Conservation (phyloP, 2,329 filamentous ascomycete genomes). For the Talaromyces sp. region DNA sequence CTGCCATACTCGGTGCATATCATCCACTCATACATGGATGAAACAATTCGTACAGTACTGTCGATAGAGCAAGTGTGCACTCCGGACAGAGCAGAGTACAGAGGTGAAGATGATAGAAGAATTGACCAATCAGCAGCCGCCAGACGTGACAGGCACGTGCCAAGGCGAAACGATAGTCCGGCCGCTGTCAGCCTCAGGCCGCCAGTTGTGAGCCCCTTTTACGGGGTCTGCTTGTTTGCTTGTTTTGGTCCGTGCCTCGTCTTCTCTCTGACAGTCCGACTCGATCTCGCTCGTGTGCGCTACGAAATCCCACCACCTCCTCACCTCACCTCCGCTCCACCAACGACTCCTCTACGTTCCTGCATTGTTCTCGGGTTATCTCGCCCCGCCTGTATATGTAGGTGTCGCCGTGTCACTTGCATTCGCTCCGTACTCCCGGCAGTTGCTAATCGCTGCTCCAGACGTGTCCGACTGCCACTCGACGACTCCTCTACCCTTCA, state of each 20-base stretch:
- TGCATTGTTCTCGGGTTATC: not conserved
- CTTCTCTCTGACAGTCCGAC: not conserved
- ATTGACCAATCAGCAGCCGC: not conserved
- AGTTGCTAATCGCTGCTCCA: not conserved
- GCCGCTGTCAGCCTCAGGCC: slow-evolving; percentile 6
- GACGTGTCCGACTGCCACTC: not conserved
- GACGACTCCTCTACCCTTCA: not conserved
- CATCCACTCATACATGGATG: too few relatives aligned
- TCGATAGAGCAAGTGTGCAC: too few relatives aligned
- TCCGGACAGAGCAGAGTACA: too few relatives aligned
- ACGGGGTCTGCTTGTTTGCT: not conserved
- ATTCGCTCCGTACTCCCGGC: not conserved
- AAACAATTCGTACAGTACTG: too few relatives aligned
- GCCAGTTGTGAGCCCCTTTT: not conserved
- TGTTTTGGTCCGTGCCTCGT: slow-evolving; percentile 8
- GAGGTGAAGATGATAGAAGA: not conserved
- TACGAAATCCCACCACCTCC: not conserved
- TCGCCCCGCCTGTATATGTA: slow-evolving; percentile 5
- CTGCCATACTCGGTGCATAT: too few relatives aligned
- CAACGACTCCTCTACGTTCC: not conserved
- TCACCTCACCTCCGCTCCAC: not conserved
- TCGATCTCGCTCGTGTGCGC: not conserved
- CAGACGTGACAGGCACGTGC: not conserved
- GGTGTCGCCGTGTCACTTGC: not conserved
- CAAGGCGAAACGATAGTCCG: slow-evolving; percentile 4